These are phyloP conservation scores for Aplosporella prunicola DNA, from an alignment of 2,329 filamentous ascomycete genomes.

Conservation along the genomic window DNA sequence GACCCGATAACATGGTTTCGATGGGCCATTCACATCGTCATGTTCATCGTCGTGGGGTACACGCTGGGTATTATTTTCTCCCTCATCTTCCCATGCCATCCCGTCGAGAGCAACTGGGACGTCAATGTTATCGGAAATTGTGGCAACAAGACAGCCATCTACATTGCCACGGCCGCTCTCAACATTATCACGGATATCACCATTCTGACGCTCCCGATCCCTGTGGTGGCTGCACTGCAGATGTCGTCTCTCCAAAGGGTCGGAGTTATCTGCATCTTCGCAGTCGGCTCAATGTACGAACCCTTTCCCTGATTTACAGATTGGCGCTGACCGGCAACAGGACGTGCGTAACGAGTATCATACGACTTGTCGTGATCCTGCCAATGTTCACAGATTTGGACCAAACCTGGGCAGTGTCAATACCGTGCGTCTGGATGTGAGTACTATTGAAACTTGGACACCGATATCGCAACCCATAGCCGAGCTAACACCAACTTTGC, in stretches of 20 bases:
- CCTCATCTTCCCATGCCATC: conserved; percentile 18
- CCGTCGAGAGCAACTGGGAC: conserved; percentile 17
- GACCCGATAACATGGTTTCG: conserved; percentile 16
- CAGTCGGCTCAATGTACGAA: conserved; percentile 12
- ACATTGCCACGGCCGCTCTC: conserved; percentile 18
- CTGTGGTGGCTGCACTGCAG: conserved; percentile 17
- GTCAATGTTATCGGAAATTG: conserved; percentile 13
- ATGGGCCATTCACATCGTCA: conserved; percentile 7
- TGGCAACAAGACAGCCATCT: conserved; percentile 17
- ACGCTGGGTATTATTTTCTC: conserved; percentile 18
- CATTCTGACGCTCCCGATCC: conserved; percentile 19
- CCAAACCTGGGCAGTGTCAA: conserved; percentile 6
- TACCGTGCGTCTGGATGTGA: conserved; percentile 7
- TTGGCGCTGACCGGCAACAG: conserved; percentile 15
- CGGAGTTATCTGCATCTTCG: conserved; percentile 18
- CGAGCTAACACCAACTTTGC: too few species aligned
- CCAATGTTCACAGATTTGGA: conserved; percentile 4
- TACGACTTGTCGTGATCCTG: conserved; percentile 18
- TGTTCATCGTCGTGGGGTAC: conserved; percentile 15
- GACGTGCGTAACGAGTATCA: conserved; percentile 23
- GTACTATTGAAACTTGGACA: too few species aligned
- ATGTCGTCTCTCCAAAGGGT: conserved; percentile 18
- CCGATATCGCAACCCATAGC: too few species aligned
- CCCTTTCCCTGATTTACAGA: not conserved
- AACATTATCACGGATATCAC: conserved; percentile 19